Evolutionary conservation across 2,329 filamentous ascomycete species (phyloP), one percentile per base, ranked within the genome.

Genomic region (Penicillium sp.): DNA sequence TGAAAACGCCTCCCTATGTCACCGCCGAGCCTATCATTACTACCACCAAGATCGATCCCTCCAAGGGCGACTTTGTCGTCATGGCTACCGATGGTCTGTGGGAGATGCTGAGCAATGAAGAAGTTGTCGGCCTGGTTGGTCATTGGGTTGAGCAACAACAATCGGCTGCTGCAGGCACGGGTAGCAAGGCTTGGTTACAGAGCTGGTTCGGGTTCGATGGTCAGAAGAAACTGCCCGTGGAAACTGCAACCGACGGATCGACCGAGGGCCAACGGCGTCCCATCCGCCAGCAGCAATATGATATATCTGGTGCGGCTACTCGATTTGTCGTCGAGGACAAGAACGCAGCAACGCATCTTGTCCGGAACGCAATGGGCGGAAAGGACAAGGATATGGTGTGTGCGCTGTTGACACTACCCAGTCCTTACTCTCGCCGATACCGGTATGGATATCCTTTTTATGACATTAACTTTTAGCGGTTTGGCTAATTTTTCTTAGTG

Each of bases 81-180:
- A 88, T 99, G 82, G 94, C 94, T 23, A 97, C 94, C 0, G 94
- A 99, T 72, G 94, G 94, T 4, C 82, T 99, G 0, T 99, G 94
- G 94, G 94, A 99, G 77, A 97, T 97, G 94, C 82, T 99, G 61
- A 97, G 91, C 48, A 99, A 97, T 69, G 94, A 99, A 72, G 94
- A 99, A 79, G 94, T 97, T 1, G 90, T 99, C 50, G 94, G 94
- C 0, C 85, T 99, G 2, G 94, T 99, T 5, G 95, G 93, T 17
- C 91, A 96, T 75, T 99, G 94, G 94, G 86, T 99, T 48, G 94
- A 99, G 74, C 86, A 85, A 23, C 89, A 97, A 66, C 62, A 74
- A 52, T 62, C 75, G 63, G 62, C 42, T 19, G 33, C 41, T 33
- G 42, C 42, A 23, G 29, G 72, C 50, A 72, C 75, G 4, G 77